Conservation (phyloP, 805 yeast genomes). For the Wickerhamiella allomyrinae region DNA sequence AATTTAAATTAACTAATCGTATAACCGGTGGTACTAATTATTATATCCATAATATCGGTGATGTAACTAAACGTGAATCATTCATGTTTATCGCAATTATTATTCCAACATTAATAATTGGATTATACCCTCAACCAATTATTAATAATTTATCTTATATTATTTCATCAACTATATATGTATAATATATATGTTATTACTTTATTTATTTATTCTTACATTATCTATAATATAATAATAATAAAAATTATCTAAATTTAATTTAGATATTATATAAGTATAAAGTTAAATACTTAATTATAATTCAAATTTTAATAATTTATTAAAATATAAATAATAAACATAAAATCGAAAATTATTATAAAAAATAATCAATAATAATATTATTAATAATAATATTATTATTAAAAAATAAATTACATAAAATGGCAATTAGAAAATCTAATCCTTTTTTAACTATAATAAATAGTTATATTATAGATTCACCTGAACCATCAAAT, state of each 20-base stretch:
- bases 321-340: not conserved
- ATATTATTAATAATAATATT: not conserved
- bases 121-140: conserved; percentile 18
- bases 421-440: conserved; percentile 1
- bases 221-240: not conserved
- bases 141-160: conserved; percentile 12
- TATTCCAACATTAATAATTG: conserved; percentile 18
- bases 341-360: not conserved
- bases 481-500: conserved; percentile 3
- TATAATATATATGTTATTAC: not conserved
- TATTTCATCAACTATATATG: conserved; percentile 6
- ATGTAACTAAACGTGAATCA: conserved; percentile 16
- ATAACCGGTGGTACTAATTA: conserved; percentile 17
- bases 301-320: no score
- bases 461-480: conserved; percentile 1
- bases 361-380: not conserved
- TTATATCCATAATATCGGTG: conserved; percentile 13
- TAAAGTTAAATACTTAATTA: no score
- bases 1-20: conserved; percentile 19
- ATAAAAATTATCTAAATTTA: not conserved
- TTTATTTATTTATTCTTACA: no score
- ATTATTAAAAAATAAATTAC: not conserved
- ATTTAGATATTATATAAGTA: no score
- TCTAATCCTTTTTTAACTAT: conserved; percentile 3
- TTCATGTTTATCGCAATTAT: conserved; percentile 10